These are phyloP conservation scores for Cairneyella variabilis DNA, from an alignment of 495 filamentous ascomycete genomes.

Conservation along the genomic window DNA sequence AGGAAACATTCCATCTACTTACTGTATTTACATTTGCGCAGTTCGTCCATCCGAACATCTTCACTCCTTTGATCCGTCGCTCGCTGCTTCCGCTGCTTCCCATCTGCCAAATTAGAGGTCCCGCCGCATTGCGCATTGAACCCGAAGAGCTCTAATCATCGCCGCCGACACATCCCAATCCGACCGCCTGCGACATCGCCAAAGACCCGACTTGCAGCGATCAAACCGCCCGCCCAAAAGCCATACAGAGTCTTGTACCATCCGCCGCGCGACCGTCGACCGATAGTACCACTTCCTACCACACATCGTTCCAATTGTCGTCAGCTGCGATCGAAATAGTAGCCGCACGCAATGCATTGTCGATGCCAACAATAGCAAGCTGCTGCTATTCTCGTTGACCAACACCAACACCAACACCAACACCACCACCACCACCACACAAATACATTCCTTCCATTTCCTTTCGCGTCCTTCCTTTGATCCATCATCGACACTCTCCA, in stretches of 20 bases:
- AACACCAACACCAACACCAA: too few relatives aligned
- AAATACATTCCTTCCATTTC: not conserved
- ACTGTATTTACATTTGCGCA: too few relatives aligned
- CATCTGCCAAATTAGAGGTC: too few relatives aligned
- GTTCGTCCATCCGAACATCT: too few relatives aligned
- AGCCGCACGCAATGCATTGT: constrained; percentile 7
- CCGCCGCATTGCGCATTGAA: constrained; percentile 1
- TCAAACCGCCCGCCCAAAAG: constrained; percentile 21
- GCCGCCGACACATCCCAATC: constrained; percentile 1
- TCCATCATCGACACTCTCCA: not conserved
- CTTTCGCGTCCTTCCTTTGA: not conserved
- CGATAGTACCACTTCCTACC: too few relatives aligned
- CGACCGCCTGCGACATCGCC: constrained; percentile 16
- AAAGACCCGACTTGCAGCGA: constrained; percentile 16
- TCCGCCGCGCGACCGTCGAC: not conserved
- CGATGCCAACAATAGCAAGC: constrained; percentile 15
- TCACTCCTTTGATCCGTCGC: not conserved
- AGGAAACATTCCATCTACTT: too few relatives aligned
- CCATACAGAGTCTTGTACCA: not conserved
- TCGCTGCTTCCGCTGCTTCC: not conserved
- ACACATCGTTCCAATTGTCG: too few relatives aligned
- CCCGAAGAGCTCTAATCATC: not conserved
- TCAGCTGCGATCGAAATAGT: constrained; percentile 1
- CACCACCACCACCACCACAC: not conserved
- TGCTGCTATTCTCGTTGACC: constrained; percentile 14